Evolutionary conservation across 129 eudicot species (phyloP), one percentile per base, ranked within the genome.

Genomic region (Saussurea involucrata): DNA sequence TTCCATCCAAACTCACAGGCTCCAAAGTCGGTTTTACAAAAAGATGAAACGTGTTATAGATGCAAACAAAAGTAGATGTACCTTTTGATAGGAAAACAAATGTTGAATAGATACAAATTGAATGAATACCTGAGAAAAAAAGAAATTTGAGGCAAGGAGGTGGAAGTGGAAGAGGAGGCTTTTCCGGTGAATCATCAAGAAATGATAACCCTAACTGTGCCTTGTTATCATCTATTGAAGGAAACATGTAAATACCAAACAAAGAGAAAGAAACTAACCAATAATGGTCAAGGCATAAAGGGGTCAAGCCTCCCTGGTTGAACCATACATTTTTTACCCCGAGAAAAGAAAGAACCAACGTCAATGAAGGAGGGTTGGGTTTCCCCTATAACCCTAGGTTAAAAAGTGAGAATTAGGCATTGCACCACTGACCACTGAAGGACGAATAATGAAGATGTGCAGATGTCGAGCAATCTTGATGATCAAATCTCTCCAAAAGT

Each of bases 71-170:
- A 36, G 12, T 37, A 33, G 3, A 36, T 63, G 66, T 28, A 32
- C 31, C 9, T 4, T 12, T 57, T 25, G 61, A 8, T 29, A 11
- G 15, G 15, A 21, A 20, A 31, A 18, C 22, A 12, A 22, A 42
- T 42, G 21, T 2, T 64, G 2, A 55, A 80, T 22, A 69, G 28
- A 65, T 46, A 46, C 3, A 60, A 28, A 31, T 28, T 3, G 37
- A 68, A 71, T 24, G 44, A 29, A 32, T 81, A 89, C 97, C 88
- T 93, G 75, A 0, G 97, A n/a, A 89, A 53, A 89, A 82, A 61
- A 86, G 77, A 13, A 95, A 85, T 86, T 95, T 97, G n/a, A 87
- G 22, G 75, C 88, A 95, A 78, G 98, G 97, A 73, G 98, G 98
- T 3, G 92, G 96, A 69, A 91, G 86, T 17, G 92, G 90, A 7